Base-by-base conservation (phyloP, 495 filamentous ascomycete genomes). In the Lindgomyces ingoldianus region DNA sequence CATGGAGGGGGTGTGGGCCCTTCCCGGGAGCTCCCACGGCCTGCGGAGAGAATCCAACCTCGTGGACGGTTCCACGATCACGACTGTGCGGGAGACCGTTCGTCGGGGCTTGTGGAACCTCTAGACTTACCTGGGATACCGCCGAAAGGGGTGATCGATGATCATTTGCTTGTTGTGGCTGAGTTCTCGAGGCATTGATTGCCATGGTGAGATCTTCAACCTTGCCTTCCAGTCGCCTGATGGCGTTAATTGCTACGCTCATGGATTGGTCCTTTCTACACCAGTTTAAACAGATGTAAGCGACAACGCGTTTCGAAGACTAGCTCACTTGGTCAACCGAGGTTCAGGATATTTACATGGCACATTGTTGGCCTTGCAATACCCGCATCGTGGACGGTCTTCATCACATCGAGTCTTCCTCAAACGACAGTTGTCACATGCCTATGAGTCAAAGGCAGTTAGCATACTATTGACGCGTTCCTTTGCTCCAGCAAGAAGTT, bases 391-490 rank as follows among this genome's bases (percentile, higher is more conserved):
- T 9, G 68, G 68, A 4, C 64, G 51, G 42, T 67, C 68, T 41
- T 70, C 68, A 48, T 70, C 68, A 30, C 68, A 70, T 62, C 68
- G 26, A 0, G 58, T 67, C 48, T 70, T 70, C 22, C 57, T 49
- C 4, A 51, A 16, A 18, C 68, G n/a, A 29, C 68, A 70, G 19
- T 11, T 55, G 26, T 70, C 60, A 25, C 68, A 70, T 2, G 67
- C 67, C 66, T 69, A 24, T n/a, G n/a, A n/a, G n/a, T n/a, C 1
- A 4, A 27, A 30, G 12, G 25, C 44, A 3, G 55, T n/a, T 39
- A 66, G 4, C 14, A 46, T 18, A 48, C 8, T 16, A 21, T 25
- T 4, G 4, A 4, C 0, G 3, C 1, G 60, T 22, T 6, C n/a
- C n/a, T n/a, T n/a, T n/a, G n/a, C n/a, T n/a, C n/a, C n/a, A n/a